These are phyloP conservation scores for Tetrastigma voinierianum DNA, from an alignment of 164 flowering plant species.

Conservation along the genomic window DNA sequence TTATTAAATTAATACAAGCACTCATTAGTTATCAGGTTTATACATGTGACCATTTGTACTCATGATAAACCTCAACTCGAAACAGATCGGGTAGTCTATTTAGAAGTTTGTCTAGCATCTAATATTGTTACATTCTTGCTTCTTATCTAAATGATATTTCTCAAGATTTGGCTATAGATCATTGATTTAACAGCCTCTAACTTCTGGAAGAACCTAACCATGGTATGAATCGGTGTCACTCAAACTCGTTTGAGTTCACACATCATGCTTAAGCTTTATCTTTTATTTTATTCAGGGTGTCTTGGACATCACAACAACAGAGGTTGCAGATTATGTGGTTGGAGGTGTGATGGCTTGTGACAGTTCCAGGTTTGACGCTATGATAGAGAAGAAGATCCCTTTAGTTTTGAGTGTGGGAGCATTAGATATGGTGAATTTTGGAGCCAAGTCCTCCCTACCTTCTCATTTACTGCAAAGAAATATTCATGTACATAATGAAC, in stretches of 20 bases:
- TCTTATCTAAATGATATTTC: neutral
- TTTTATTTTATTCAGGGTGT: constrained; percentile 52
- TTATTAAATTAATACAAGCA: too few species aligned
- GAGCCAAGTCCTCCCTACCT: constrained; percentile 73
- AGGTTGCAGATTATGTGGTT: constrained; percentile 89
- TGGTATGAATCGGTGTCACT: too few species aligned
- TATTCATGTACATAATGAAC: constrained; percentile 73
- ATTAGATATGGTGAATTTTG: constrained; percentile 95
- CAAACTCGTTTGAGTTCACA: neutral
- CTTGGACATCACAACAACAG: constrained; percentile 93
- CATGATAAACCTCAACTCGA: too few species aligned
- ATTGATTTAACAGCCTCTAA: too few species aligned
- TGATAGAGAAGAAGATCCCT: constrained; percentile 74
- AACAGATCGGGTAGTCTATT: too few species aligned
- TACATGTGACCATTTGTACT: too few species aligned
- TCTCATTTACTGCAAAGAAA: constrained; percentile 55
- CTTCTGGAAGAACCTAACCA: too few species aligned
- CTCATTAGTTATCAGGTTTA: too few species aligned
- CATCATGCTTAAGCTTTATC: neutral
- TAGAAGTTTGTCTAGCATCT: neutral
- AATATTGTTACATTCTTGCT: neutral
- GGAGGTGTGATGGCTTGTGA: constrained; percentile 99
- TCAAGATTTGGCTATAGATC: too few species aligned
- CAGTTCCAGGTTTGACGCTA: constrained; percentile 81
- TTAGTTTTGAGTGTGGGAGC: constrained; percentile 87